Evolutionary conservation across 768 basidiomycete genomes (phyloP), one percentile per base, ranked within the genome.

Genomic region (Boletellus emodensis): DNA sequence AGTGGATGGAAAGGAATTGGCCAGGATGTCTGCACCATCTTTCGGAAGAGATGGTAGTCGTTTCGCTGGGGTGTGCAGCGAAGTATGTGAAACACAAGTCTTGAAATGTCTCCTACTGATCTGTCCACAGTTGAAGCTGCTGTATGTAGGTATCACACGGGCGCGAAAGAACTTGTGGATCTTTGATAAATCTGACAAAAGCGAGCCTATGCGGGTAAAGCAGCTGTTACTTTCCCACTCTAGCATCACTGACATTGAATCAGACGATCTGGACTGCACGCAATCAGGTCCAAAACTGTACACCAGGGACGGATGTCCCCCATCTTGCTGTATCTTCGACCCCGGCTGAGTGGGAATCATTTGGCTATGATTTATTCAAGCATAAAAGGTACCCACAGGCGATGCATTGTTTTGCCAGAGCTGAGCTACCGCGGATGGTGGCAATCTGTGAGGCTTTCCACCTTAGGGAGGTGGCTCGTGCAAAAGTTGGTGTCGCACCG

Each of bases 161-260:
- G 84, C 85, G 1, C 75, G 82, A 35, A 83, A 81, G 49, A 83
- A 85, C 45, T 60, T 88, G 6, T 85, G 86, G 84, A 80, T 88
- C 18, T 77, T 78, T 1, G 87, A 88, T 61, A 73, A 70, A 32
- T 85, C 84, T 0, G 65, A 71, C 1, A 80, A 75, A 49, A 71
- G 76, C n/a, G 75, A 80, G 38, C 75, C 83, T 3, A 81, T 85
- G 79, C 70, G 74, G 56, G 84, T 84, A 42, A 61, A 40, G 14
- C 1, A 41, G 1, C 3, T 3, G n/a, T 20, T 7, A 11, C 12
- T 3, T 44, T 61, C 18, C 30, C 3, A 10, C 14, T 5, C 30
- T 34, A 6, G 10, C 2, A 9, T 34, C 26, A 13, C 41, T 59
- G 13, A 56, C 18, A 8, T 5, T 1, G 9, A 4, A 8, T n/a